Evolutionary conservation across 2,329 filamentous ascomycete genomes (phyloP).

Genomic region (Colletotrichum simmondsii): DNA sequence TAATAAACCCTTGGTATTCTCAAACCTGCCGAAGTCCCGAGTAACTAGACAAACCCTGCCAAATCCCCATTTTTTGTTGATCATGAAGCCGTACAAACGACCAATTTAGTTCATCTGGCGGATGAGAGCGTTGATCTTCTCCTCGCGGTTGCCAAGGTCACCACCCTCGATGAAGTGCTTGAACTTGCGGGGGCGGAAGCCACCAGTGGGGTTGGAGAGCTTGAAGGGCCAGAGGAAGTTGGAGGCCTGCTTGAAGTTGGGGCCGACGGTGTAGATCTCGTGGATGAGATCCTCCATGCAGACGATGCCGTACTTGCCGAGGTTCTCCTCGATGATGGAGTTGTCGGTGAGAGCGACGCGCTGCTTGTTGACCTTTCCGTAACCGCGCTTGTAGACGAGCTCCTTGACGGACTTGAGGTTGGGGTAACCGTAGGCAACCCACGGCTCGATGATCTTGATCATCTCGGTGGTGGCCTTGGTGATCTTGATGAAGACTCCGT

Average conservation of each 20-base stretch:
- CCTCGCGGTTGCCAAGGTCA: constrained; percentile 98
- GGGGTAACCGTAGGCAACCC: constrained; percentile 99
- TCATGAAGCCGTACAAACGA: constrained; percentile 12
- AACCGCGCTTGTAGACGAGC: constrained; percentile 99
- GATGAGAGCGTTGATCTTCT: constrained; percentile 96
- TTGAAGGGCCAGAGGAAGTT: constrained; percentile 99
- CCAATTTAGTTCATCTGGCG: constrained; percentile 93
- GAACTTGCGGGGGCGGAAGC: constrained; percentile 97
- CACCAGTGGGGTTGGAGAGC: constrained; percentile 97
- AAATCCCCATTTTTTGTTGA: constrained; percentile 41
- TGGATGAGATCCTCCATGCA: constrained; percentile 99
- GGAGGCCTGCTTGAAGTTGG: constrained; percentile 99
- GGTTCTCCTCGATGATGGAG: constrained; percentile 93
- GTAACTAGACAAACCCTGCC: constrained; percentile 40
- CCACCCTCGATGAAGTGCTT: constrained; percentile 99
- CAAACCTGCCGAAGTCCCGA: constrained; percentile 36
- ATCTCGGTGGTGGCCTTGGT: constrained; percentile 99
- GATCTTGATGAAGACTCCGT: constrained; percentile 96
- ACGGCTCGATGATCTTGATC: constrained; percentile 98
- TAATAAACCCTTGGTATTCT: constrained; percentile 36
- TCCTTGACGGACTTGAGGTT: constrained; percentile 99
- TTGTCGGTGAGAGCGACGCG: constrained; percentile 97
- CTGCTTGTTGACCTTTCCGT: constrained; percentile 99
- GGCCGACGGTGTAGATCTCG: constrained; percentile 98
- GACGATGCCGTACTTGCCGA: constrained; percentile 98